Base-by-base conservation (phyloP, 2,329 filamentous ascomycete species). In the Zasmidium cellare region DNA sequence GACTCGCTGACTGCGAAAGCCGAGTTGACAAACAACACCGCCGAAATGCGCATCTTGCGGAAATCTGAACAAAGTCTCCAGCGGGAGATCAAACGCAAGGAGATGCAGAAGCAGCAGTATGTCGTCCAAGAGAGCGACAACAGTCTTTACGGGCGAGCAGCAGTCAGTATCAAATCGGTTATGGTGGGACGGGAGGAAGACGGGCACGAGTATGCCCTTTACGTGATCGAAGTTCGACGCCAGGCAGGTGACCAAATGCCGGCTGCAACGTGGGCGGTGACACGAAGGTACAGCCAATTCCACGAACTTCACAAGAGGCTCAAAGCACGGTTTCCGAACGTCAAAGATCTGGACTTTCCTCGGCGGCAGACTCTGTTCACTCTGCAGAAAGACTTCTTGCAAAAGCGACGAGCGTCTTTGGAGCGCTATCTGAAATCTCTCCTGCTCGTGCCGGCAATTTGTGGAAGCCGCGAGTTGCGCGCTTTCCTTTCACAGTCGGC, bases 101-200 rank as follows among this genome's bases (percentile, higher is more conserved):
- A 97, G 74, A 84, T 99, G 69, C 94, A 99, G 72, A 85, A 92
- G 53, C 94, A 96, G 74, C 96, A 99, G 72, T 99, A 99, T 67
- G 91, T 96, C 47, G 87, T 97, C 7, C 94, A 99, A 75, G 94
- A 99, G 75, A 97, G 92, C 70, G 96, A 99, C 72, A 99, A 96
- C 74, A 96, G 92, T 73, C 80, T 99, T 22, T 97, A 96, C 69
- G 94, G 94, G 2, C 89, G 93, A 18, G 93, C 94, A 2, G 91
- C 87, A 0, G 86, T 97, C 67, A 89, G 85, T 67, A 97, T 99
- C 71, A 94, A 94, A 70, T 91, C 90, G 0, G 92, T 96, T 54
- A 91, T 96, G 76, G 91, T 97, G 14, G 93, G 92, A 5, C 88
- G 87, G 61, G 94, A 97, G 64, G 89, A 93, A 24, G 92, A 97